These are phyloP conservation scores for Combretum micranthum DNA, from an alignment of 345 rosid genomes.

Conservation along the genomic window DNA sequence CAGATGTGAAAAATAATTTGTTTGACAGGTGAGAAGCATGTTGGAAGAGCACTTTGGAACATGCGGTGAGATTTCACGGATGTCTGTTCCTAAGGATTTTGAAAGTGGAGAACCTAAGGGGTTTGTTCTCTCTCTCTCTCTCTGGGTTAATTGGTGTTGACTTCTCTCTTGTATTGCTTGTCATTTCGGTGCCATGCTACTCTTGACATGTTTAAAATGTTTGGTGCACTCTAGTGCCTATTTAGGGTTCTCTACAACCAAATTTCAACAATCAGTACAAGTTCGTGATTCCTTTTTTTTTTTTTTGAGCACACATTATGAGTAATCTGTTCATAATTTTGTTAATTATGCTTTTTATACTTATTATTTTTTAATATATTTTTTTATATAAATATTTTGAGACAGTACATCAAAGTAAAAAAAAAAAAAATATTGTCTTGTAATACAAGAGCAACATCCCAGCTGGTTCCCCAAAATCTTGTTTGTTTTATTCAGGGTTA, in stretches of 20 bases:
- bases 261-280: no score
- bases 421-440: no score
- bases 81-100: constrained; percentile 58
- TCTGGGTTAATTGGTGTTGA: neutral
- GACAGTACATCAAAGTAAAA: no score
- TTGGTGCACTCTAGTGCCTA: no score
- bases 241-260: neutral
- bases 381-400: neutral
- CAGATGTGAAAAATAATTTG: neutral
- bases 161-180: no score
- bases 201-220: no score
- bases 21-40: constrained; percentile 39
- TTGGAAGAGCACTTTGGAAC: constrained; percentile 52
- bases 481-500: neutral
- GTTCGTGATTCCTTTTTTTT: no score
- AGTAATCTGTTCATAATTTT: neutral
- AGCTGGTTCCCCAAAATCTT: neutral
- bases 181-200: no score
- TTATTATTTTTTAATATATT: neutral
- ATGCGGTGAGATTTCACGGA: constrained; percentile 63
- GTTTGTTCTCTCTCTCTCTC: constrained; percentile 27
- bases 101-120: constrained; percentile 67
- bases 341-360: neutral
- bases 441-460: no score
- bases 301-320: no score